These are phyloP conservation scores for Aspergillus campestris DNA, from an alignment of 495 filamentous ascomycete species.

Conservation along the genomic window DNA sequence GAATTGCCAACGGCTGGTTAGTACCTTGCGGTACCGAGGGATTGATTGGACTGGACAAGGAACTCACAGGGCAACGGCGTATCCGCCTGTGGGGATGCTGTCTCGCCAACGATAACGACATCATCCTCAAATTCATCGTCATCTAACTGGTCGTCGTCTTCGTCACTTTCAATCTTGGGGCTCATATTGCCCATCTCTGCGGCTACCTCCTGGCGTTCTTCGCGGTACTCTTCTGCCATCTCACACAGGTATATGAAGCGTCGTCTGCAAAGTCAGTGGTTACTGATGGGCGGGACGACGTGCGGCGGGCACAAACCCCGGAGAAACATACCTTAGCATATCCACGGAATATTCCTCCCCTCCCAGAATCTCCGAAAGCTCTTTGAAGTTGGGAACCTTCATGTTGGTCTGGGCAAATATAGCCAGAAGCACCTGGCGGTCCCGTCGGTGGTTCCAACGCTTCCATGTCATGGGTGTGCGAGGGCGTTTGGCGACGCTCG, in stretches of 20 bases:
- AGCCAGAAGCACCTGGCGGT: conserved; percentile 7
- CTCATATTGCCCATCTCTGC: neutral
- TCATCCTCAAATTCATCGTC: neutral
- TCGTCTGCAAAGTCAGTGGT: neutral
- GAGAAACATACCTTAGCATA: neutral
- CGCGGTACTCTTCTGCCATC: neutral
- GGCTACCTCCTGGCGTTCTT: conserved; percentile 3
- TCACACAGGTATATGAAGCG: neutral
- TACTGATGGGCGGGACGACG: neutral
- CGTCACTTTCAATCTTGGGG: neutral
- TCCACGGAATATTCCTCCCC: neutral
- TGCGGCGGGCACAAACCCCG: neutral
- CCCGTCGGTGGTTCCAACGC: conserved; percentile 6
- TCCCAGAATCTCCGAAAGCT: conserved; percentile 4
- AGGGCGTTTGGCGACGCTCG: neutral
- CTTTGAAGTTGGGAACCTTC: neutral
- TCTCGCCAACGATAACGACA: neutral
- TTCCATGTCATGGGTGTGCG: conserved; percentile 2
- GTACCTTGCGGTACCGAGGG: too few species aligned
- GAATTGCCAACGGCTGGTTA: too few species aligned
- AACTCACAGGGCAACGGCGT: too few species aligned
- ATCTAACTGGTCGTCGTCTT: neutral
- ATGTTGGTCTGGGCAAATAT: conserved; percentile 1
- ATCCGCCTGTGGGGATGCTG: neutral
- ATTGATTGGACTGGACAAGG: too few species aligned